Evolutionary conservation across 2,329 filamentous ascomycete species (phyloP).

Genomic region (Daldinia sp.): DNA sequence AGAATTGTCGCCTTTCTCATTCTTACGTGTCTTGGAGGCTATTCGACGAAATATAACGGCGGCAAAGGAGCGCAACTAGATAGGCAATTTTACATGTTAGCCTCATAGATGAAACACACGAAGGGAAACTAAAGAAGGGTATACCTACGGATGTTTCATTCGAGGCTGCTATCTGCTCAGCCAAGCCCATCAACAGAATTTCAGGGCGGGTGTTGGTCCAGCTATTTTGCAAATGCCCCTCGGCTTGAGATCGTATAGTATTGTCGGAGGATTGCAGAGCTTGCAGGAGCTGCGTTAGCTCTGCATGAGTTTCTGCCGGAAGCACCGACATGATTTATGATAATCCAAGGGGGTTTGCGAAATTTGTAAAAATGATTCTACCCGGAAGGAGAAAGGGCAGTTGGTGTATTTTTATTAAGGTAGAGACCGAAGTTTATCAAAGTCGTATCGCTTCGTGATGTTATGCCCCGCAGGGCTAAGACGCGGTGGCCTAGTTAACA

Average conservation of each 20-base stretch:
- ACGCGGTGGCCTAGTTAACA: constrained; percentile 23
- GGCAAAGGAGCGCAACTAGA: constrained; percentile 85
- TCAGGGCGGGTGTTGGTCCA: constrained; percentile 87
- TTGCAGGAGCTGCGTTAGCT: constrained; percentile 85
- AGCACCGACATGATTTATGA: constrained; percentile 77
- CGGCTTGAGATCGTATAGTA: constrained; percentile 80
- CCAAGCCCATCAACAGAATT: constrained; percentile 89
- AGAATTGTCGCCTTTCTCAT: constrained; percentile 71
- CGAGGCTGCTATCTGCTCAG: constrained; percentile 87
- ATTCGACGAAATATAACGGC: constrained; percentile 95
- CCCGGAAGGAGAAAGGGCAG: background rate
- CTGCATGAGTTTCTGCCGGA: constrained; percentile 81
- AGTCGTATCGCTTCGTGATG: constrained; percentile 27
- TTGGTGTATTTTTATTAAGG: background rate
- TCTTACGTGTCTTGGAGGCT: constrained; percentile 86
- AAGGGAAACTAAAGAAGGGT: background rate
- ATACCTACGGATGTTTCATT: constrained; percentile 73
- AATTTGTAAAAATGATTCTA: background rate
- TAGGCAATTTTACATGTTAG: constrained; percentile 24
- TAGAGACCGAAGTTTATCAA: constrained; percentile 12
- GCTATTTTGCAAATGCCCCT: constrained; percentile 88
- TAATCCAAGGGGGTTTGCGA: background rate
- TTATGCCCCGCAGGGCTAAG: constrained; percentile 40
- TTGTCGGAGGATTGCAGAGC: constrained; percentile 93
- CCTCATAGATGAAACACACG: background rate